Evolutionary conservation across 495 filamentous ascomycete genomes (phyloP).

Genomic region (Penicillium cinerascens): DNA sequence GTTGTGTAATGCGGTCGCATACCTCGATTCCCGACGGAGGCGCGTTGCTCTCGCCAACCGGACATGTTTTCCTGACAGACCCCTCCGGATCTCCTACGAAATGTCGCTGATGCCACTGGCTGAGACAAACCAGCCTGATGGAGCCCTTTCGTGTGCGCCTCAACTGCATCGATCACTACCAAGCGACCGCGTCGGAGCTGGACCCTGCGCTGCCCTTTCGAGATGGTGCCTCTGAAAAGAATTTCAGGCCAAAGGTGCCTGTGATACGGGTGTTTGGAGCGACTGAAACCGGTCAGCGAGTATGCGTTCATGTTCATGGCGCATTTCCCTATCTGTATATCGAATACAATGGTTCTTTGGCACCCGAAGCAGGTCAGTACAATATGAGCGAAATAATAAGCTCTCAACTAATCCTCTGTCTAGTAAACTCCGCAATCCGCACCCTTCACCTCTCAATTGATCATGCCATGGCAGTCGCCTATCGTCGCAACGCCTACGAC

Average conservation of each 20-base stretch:
- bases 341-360: conserved; percentile 72
- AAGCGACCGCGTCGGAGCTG: conserved; percentile 68
- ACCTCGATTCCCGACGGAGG: neutral
- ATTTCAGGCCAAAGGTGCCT: conserved; percentile 68
- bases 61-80: conserved; percentile 5
- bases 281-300: conserved; percentile 92
- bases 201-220: conserved; percentile 70
- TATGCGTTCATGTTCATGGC: conserved; percentile 95
- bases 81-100: conserved; percentile 6
- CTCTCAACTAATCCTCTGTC: neutral
- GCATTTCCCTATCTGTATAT: conserved; percentile 93
- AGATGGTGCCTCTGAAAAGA: conserved; percentile 46
- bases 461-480: conserved; percentile 76
- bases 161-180: conserved; percentile 94
- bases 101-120: conserved; percentile 30
- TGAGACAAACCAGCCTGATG: conserved; percentile 37
- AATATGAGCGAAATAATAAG: neutral
- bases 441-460: conserved; percentile 78
- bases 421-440: conserved; percentile 68
- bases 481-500: conserved; percentile 68
- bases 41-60: neutral
- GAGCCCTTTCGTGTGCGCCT: conserved; percentile 80
- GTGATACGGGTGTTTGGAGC: conserved; percentile 89
- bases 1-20: conserved; percentile 12
- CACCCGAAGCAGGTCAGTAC: conserved; percentile 59